Base-by-base conservation (phyloP, 2,329 filamentous ascomycete genomes). In the Fulvia fulva region DNA sequence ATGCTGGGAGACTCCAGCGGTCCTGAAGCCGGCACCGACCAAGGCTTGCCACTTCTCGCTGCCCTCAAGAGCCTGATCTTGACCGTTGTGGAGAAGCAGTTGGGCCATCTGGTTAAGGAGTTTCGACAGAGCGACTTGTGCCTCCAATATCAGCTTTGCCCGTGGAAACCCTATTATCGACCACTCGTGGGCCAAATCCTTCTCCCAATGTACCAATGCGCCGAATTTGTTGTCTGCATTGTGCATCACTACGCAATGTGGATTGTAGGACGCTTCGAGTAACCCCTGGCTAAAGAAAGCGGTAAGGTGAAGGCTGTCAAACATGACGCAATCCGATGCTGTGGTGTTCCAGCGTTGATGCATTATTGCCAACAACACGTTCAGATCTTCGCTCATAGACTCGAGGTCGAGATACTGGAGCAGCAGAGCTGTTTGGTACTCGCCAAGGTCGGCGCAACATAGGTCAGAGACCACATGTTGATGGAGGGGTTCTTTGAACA, bases 361-460 rank as follows among this genome's bases (percentile, higher is more conserved):
- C 14, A 65, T 44, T 22, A 65, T 37, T 11, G 41, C 45, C 19
- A 63, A 55, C 12, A 65, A 30, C 16, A 51, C 57, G 7, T 22
- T 19, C 1, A 56, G 51, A 47, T 65, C 63, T 47, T 62, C 55
- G 22, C 51, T 53, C n/a, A 65, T 26, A 14, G 34, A 53, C 12
- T 63, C 61, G 1, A 57, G 22, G 34, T 63, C 57, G 19, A 65
- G 55, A n/a, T 55, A 65, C n/a, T n/a, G n/a, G n/a, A n/a, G n/a
- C n/a, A n/a, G n/a, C n/a, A n/a, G n/a, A n/a, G n/a, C n/a, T n/a
- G n/a, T n/a, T n/a, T n/a, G n/a, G n/a, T n/a, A n/a, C n/a, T n/a
- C n/a, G n/a, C n/a, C n/a, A n/a, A n/a, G n/a, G n/a, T n/a, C n/a
- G n/a, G n/a, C n/a, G n/a, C n/a, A n/a, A n/a, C n/a, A n/a, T n/a